These are phyloP conservation scores for Fusarium pilosicola DNA, from an alignment of 2,329 filamentous ascomycete genomes.

Conservation along the genomic window DNA sequence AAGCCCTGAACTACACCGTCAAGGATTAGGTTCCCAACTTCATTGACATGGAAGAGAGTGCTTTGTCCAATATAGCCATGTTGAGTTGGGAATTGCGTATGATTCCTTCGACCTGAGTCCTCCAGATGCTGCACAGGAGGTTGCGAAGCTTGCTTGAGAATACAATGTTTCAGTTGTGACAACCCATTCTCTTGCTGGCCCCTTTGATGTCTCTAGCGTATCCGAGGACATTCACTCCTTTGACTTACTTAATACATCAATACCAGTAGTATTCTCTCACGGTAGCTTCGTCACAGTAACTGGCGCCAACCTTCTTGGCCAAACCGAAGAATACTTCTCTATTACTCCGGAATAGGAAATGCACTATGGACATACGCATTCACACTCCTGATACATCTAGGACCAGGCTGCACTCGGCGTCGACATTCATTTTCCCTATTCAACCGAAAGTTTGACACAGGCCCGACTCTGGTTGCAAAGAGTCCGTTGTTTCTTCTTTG, in stretches of 20 bases:
- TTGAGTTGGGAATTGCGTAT: conserved; percentile 55
- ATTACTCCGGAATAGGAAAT: conserved; percentile 69
- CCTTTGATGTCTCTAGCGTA: conserved; percentile 52
- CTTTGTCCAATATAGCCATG: conserved; percentile 42
- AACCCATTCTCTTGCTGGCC: conserved; percentile 54
- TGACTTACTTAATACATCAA: conserved; percentile 54
- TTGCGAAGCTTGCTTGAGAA: conserved; percentile 50
- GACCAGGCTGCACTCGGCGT: conserved; percentile 65
- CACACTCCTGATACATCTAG: conserved; percentile 53
- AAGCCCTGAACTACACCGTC: conserved; percentile 44
- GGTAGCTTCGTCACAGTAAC: conserved; percentile 55
- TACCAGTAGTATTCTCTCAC: conserved; percentile 64
- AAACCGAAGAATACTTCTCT: conserved; percentile 63
- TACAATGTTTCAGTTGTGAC: conserved; percentile 58
- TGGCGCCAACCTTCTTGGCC: conserved; percentile 55
- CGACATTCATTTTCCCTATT: conserved; percentile 65
- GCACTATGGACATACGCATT: conserved; percentile 66
- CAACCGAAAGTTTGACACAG: conserved; percentile 61
- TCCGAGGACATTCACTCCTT: conserved; percentile 52
- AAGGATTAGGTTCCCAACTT: conserved; percentile 54
- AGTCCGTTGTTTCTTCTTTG: conserved; percentile 52
- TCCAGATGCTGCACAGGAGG: conserved; percentile 41
- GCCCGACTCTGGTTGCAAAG: conserved; percentile 64
- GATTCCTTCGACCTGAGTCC: conserved; percentile 50
- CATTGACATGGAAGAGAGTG: conserved; percentile 48